Percentiles rank a stretch among this genome's conserved stretches.
phyloP scores from a whole-genome alignment of 441 rosid genomes.

The Gossypium davidsonii region DNA sequence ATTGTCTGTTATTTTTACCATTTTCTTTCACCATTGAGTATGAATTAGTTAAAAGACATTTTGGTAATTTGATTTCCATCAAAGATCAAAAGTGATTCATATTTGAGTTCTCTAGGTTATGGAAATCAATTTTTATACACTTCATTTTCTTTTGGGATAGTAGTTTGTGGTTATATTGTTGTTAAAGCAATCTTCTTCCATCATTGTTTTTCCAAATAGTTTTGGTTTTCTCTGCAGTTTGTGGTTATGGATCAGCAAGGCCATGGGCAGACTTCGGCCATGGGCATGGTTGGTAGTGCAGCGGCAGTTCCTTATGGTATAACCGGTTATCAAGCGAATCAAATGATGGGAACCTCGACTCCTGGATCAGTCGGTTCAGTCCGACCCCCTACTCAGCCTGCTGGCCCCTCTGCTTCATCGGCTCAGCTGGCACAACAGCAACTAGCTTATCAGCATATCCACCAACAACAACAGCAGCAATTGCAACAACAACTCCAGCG shows the following conservation, averaged over 20 bases:
- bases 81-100: not conserved
- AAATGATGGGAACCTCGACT: conserved; percentile 25
- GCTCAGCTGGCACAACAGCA: conserved; percentile 38
- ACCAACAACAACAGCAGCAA: conserved; percentile 48
- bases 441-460: conserved; percentile 44
- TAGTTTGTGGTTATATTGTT: not conserved
- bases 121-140: not conserved
- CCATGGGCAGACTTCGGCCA: conserved; percentile 25
- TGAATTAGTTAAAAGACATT: not conserved
- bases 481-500: conserved; percentile 43
- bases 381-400: conserved; percentile 13
- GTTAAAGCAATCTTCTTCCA: not conserved
- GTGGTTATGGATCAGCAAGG: conserved; percentile 39
- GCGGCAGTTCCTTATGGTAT: conserved; percentile 30
- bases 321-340: conserved; percentile 29
- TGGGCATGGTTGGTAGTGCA: conserved; percentile 23
- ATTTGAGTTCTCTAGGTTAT: not conserved
- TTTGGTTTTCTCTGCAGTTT: not conserved
- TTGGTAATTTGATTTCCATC: not conserved
- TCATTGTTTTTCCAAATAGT: not conserved
- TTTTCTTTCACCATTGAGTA: not conserved
- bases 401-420: conserved; percentile 20
- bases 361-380: conserved; percentile 23
- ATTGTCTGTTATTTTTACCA: not conserved
- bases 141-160: not conserved